Evolutionary conservation across 129 eudicot genomes (phyloP).

Genomic region (Helianthus tuberosus): DNA sequence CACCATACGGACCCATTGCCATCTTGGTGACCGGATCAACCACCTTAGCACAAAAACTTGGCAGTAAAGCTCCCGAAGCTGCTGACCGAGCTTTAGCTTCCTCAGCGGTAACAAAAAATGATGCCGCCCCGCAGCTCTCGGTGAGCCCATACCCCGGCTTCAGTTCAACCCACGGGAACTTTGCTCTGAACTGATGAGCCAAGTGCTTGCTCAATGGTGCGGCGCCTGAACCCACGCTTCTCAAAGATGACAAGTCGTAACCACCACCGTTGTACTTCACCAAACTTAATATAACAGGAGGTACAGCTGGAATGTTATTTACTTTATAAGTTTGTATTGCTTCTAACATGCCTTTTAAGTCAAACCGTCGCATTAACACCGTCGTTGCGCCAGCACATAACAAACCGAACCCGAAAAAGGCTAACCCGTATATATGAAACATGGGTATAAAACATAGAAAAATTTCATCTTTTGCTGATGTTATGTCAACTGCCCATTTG

Average conservation of each 20-base stretch:
- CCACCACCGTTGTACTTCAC: slow-evolving; percentile 47
- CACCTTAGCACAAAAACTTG: slow-evolving; percentile 68
- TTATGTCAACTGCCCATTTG: slow-evolving; percentile 50
- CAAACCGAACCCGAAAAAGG: slow-evolving; percentile 62
- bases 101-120: slow-evolving; percentile 44
- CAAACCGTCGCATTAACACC: slow-evolving; percentile 57
- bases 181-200: slow-evolving; percentile 46
- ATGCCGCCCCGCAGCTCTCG: slow-evolving; percentile 64
- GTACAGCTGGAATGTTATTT: slow-evolving; percentile 71
- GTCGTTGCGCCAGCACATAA: slow-evolving; percentile 52
- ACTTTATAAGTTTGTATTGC: slow-evolving; percentile 59
- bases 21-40: slow-evolving; percentile 50
- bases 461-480: slow-evolving; percentile 53
- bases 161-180: slow-evolving; percentile 68
- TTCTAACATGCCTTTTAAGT: slow-evolving; percentile 63
- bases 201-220: slow-evolving; percentile 71
- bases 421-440: slow-evolving; percentile 73
- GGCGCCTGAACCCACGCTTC: slow-evolving; percentile 66
- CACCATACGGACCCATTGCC: slow-evolving; percentile 47
- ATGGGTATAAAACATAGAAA: slow-evolving; percentile 74
- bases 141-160: slow-evolving; percentile 84
- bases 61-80: slow-evolving; percentile 56
- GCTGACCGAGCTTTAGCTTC: slow-evolving; percentile 59
- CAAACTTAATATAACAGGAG: slow-evolving; percentile 67
- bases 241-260: slow-evolving; percentile 56